phyloP scores from a whole-genome alignment of 1,284 basidiomycete genomes.

The Athelia psychrophila region DNA sequence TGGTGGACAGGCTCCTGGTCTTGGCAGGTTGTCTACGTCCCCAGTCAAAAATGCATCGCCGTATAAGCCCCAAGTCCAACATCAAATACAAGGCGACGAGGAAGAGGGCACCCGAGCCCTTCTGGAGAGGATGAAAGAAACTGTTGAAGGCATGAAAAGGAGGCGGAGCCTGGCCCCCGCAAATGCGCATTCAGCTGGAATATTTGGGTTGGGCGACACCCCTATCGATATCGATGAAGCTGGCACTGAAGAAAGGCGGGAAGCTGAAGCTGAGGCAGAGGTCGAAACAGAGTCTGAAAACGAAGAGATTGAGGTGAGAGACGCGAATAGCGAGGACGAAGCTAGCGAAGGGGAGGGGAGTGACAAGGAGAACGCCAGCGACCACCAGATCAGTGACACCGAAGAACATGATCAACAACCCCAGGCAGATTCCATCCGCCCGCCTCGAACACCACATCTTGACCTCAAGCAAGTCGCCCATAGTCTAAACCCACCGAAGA shows the following conservation, averaged over 20 bases:
- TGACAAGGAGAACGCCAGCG: neutral
- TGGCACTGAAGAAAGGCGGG: neutral
- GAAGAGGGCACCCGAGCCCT: constrained; percentile 41
- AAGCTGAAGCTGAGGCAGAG: neutral
- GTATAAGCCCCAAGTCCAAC: constrained; percentile 5
- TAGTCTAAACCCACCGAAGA: neutral
- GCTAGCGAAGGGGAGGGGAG: neutral
- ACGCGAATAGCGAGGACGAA: neutral
- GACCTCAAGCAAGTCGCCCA: too few species aligned
- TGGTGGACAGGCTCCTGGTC: constrained; percentile 47
- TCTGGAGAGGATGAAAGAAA: constrained; percentile 59
- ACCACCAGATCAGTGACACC: neutral
- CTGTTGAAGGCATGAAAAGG: constrained; percentile 58
- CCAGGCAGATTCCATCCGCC: neutral
- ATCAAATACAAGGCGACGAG: constrained; percentile 14
- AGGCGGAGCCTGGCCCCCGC: constrained; percentile 37
- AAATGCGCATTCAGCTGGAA: neutral
- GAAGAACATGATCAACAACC: neutral
- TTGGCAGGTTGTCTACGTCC: constrained; percentile 17
- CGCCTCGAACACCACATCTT: neutral
- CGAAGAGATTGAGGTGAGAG: neutral
- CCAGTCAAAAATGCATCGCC: constrained; percentile 19
- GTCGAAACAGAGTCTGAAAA: neutral
- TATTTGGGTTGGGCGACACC: neutral
- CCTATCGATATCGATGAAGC: neutral